Evolutionary conservation across 2,329 filamentous ascomycete genomes (phyloP).

Genomic region (Fusarium denticulatum): DNA sequence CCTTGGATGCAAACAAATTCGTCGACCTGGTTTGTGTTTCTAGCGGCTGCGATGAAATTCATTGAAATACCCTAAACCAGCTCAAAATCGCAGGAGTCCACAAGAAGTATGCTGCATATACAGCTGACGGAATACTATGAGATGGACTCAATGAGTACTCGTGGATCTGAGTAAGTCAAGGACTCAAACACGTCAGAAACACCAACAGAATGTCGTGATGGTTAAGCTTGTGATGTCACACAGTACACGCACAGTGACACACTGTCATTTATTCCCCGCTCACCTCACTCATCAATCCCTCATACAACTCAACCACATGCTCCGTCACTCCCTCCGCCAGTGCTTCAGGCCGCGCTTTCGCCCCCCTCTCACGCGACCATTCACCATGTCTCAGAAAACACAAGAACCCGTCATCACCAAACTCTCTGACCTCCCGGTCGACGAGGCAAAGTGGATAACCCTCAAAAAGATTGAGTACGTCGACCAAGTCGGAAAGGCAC

Average conservation of each 20-base stretch:
- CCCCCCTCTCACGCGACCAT: neutral
- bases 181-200: neutral
- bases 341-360: neutral
- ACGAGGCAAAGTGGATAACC: conserved; percentile 40
- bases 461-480: conserved; percentile 43
- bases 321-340: neutral
- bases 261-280: neutral
- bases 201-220: neutral
- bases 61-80: neutral
- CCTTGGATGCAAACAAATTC: no score
- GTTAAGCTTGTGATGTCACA: neutral
- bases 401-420: conserved; percentile 42
- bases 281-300: neutral
- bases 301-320: neutral
- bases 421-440: conserved; percentile 31
- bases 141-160: no score
- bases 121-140: no score
- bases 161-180: no score
- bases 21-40: no score
- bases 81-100: neutral
- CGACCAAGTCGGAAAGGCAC: conserved; percentile 39
- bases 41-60: no score
- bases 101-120: no score
- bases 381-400: conserved; percentile 29
- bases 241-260: neutral